Conservation (phyloP, 2,329 filamentous ascomycete species). For the Gnomoniopsis sp. region DNA sequence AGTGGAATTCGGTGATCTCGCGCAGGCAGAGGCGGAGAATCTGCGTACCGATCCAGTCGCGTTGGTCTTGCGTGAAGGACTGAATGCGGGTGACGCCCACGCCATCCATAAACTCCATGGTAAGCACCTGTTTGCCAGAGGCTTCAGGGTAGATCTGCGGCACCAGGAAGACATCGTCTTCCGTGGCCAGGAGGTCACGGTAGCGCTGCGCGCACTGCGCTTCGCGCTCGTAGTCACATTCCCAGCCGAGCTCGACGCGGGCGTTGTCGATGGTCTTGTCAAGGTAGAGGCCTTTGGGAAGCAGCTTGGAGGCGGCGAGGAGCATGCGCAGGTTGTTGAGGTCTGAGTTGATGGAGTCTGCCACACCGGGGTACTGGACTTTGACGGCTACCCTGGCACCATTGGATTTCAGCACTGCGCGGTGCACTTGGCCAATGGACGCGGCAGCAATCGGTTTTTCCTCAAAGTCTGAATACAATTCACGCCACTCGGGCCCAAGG, state of each 20-base stretch:
- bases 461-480: constrained; percentile 79
- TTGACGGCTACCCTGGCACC: constrained; percentile 85
- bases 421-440: constrained; percentile 95
- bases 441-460: constrained; percentile 92
- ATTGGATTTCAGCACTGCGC: constrained; percentile 72
- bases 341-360: constrained; percentile 93
- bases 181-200: constrained; percentile 69
- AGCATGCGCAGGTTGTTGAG: constrained; percentile 90
- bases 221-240: constrained; percentile 93
- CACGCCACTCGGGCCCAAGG: constrained; percentile 79
- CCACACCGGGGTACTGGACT: constrained; percentile 94
- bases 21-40: constrained; percentile 87
- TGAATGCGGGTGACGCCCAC: constrained; percentile 78
- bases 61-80: constrained; percentile 74
- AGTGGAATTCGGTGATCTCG: constrained; percentile 90
- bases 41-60: constrained; percentile 94
- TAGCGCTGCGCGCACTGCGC: constrained; percentile 78
- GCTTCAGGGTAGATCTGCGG: constrained; percentile 76
- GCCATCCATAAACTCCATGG: constrained; percentile 89
- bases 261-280: constrained; percentile 98
- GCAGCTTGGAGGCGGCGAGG: constrained; percentile 81
- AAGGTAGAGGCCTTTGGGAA: constrained; percentile 89
- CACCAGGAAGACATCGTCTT: constrained; percentile 72
- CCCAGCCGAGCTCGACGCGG: constrained; percentile 87
- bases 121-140: constrained; percentile 81